Evolutionary conservation across 2,329 filamentous ascomycete genomes (phyloP).

Genomic region (Hawksworthiomyces lignivorus): DNA sequence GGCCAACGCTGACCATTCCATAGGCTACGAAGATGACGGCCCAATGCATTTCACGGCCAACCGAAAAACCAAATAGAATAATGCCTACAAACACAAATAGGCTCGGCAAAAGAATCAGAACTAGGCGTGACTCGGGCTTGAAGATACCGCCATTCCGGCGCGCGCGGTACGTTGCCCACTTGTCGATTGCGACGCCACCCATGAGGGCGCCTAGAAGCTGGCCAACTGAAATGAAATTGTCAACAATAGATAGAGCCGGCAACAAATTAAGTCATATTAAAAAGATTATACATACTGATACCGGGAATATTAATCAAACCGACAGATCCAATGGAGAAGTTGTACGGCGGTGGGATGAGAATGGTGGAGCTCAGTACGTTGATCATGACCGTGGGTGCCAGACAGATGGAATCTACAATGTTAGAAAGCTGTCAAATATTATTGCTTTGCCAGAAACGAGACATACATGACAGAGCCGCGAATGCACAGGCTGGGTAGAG

Average conservation of each 20-base stretch:
- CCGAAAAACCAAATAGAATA: slow-evolving; percentile 2
- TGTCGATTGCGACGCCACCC: not conserved
- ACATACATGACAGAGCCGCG: no score
- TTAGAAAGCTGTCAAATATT: no score
- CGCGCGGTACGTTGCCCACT: not conserved
- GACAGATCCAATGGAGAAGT: not conserved
- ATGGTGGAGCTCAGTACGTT: slow-evolving; percentile 1
- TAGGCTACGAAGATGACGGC: slow-evolving; percentile 1
- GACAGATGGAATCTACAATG: not conserved
- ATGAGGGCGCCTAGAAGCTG: not conserved
- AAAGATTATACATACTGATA: not conserved
- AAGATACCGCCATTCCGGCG: slow-evolving; percentile 5
- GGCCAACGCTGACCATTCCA: slow-evolving; percentile 2
- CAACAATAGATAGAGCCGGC: no score
- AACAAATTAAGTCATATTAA: no score
- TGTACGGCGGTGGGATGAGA: not conserved
- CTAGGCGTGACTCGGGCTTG: slow-evolving; percentile 2
- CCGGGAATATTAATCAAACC: slow-evolving; percentile 1
- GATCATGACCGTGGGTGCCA: not conserved
- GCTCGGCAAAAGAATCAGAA: not conserved
- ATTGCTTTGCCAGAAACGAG: no score
- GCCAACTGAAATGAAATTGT: no score
- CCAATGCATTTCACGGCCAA: slow-evolving; percentile 3
- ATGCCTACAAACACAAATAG: not conserved
- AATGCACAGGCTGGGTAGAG: not conserved